Base-by-base conservation (phyloP, 1,284 basidiomycete genomes). In the Agroathelia rolfsii region DNA sequence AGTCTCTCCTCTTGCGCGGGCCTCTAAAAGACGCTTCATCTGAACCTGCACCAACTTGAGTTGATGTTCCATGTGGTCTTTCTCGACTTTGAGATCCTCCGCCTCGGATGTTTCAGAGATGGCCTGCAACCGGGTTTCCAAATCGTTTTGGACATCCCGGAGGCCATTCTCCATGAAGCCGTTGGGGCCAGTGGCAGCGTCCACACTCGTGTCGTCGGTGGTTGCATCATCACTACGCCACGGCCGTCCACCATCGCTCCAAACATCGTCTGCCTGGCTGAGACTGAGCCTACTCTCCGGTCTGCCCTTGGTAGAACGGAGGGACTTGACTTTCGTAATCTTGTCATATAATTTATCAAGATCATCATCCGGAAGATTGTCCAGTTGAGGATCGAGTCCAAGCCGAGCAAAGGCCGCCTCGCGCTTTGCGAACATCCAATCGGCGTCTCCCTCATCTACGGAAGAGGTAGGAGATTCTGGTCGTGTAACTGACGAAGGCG, bases 401-500 rank as follows among this genome's bases (percentile, higher is more conserved):
- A 93, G 62, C 31, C 80, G 69, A 5, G 86, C 82, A 33, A 89
- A 68, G 2, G 87, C 89, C 5, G 88, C 89, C 59, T 96, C 92
- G 11, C 89, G 75, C 50, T 86, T 83, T 3, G 93, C 93, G 50
- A 81, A 95, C 12, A 77, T 85, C 89, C 90, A 96, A 53, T 96
- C 93, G 27, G 87, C 85, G 41, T 89, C 75, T 25, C 71, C 76
- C 32, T 73, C 65, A 29, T 73, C 79, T 6, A 70, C 69, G 5
- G 76, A 78, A 0, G 77, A 70, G 2, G 68, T 62, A 8, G 82
- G 77, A n/a, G 87, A 82, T 34, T 76, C 76, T 2, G 87, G 83
- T n/a, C 83, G 73, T 2, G 82, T 73, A 4, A 64, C 65, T 20
- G 61, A 58, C 23, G 54, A 59, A n/a, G 37, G 44, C 40, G 35